Base-by-base conservation (phyloP, 768 basidiomycete species). In the Candolleomyces eurysporus region DNA sequence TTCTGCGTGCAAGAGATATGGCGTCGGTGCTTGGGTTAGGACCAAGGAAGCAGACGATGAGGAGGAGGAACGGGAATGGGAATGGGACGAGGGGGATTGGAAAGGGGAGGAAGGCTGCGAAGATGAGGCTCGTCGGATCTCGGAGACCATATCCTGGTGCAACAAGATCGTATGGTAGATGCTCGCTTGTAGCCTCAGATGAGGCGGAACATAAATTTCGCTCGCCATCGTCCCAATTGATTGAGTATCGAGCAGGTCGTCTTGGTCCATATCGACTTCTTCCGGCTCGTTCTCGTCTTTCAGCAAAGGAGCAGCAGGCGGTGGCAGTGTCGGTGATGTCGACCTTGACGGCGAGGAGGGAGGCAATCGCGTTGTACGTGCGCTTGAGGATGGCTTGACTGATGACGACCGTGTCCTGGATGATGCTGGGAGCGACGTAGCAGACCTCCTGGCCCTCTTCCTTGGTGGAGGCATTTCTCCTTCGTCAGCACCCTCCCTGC, bases 81-180 rank as follows among this genome's bases (percentile, higher is more conserved):
- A 46, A 14, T 17, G 16, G 19, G 45, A 46, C 6, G 45, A 17
- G 14, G 45, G 45, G 16, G 45, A 46, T 7, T 17, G 19, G 45
- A 17, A 46, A 6, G 45, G 19, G 8, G 40, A 56, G 8, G 19
- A n/a, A 17, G 10, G 21, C 16, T 10, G 48, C 22, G 21, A 22
- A 3, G 49, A 21, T 21, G 30, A 9, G 11, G 36, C 36, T 11
- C 36, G 36, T 36, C 36, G 36, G 8, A 36, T 36, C 30, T 51
- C 49, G 21, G 49, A 14, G 5, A 51, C 26, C n/a, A 56, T 42
- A 42, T 56, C 39, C 14, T 56, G 54, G 16, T 56, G 54, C 19
- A 56, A 14, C 17, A 56, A 36, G 9, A 56, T 36, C 9, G 54
- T 56, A 21, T 56, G 54, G 54, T 56, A 56, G n/a, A 56, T 16